Evolutionary conservation across 2,329 filamentous ascomycete species (phyloP).

Genomic region (Chalaropsis thielavioides): DNA sequence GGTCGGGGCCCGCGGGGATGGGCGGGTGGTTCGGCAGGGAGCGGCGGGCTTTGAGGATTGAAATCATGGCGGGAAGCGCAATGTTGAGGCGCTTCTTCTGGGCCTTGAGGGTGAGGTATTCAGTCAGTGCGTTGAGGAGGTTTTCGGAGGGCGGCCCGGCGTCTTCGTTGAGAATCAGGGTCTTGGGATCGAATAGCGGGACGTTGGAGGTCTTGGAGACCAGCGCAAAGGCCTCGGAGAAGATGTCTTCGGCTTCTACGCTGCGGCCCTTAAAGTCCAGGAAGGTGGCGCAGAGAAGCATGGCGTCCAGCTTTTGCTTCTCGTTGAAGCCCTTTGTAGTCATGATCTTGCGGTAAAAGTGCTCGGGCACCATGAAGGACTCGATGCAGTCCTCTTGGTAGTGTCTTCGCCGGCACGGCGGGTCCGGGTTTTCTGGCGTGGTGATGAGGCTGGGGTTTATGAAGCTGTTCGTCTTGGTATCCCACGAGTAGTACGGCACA

Average conservation of each 20-base stretch:
- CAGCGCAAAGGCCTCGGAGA: conserved; percentile 61
- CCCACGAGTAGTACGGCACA: conserved; percentile 62
- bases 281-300: conserved; percentile 72
- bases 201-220: conserved; percentile 38
- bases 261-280: conserved; percentile 59
- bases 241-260: conserved; percentile 55
- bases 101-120: conserved; percentile 65
- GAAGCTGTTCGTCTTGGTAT: conserved; percentile 45
- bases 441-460: conserved; percentile 61
- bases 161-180: conserved; percentile 48
- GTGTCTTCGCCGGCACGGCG: conserved; percentile 50
- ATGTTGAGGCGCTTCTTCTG: conserved; percentile 47
- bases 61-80: conserved; percentile 74
- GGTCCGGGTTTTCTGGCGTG: conserved; percentile 71
- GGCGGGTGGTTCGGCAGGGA: conserved; percentile 33
- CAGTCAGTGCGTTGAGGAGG: conserved; percentile 58
- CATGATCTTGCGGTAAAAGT: conserved; percentile 68
- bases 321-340: conserved; percentile 65
- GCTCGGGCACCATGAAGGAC: conserved; percentile 56
- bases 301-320: conserved; percentile 68
- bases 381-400: conserved; percentile 59
- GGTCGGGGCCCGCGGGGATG: conserved; percentile 8
- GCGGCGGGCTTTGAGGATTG: conserved; percentile 65
- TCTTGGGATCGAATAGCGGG: conserved; percentile 41
- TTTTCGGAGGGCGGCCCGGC: conserved; percentile 52